Conservation (phyloP, 192 early-diverging fungal species). For the Entomortierella parvispora region DNA sequence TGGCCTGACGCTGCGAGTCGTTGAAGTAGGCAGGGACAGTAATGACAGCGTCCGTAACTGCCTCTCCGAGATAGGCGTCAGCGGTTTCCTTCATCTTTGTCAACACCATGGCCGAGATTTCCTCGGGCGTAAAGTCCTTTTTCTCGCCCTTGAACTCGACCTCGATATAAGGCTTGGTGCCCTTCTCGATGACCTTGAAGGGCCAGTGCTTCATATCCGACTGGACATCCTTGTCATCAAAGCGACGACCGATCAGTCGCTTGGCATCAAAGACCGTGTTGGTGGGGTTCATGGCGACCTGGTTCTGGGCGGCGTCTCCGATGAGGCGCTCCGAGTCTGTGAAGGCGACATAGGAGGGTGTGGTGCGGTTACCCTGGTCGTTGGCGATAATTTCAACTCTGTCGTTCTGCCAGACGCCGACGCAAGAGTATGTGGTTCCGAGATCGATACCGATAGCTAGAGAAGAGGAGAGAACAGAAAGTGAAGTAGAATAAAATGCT, state of each 20-base stretch:
- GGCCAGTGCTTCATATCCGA: slow-evolving; percentile 99
- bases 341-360: slow-evolving; percentile 98
- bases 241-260: slow-evolving; percentile 97
- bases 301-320: slow-evolving; percentile 99
- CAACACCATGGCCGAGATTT: slow-evolving; percentile 97
- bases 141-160: slow-evolving; percentile 97
- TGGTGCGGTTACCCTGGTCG: slow-evolving; percentile 99
- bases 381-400: slow-evolving; percentile 98
- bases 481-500: not conserved
- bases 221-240: slow-evolving; percentile 93
- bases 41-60: slow-evolving; percentile 87
- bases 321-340: slow-evolving; percentile 98
- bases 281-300: slow-evolving; percentile 96
- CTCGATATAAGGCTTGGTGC: slow-evolving; percentile 91
- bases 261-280: slow-evolving; percentile 99
- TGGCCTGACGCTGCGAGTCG: slow-evolving; percentile 98
- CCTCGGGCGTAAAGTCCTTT: slow-evolving; percentile 97
- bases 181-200: slow-evolving; percentile 91
- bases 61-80: slow-evolving; percentile 84
- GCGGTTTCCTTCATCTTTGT: slow-evolving; percentile 98
- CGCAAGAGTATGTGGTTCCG: slow-evolving; percentile 76
- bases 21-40: slow-evolving; percentile 98
- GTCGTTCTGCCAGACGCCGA: slow-evolving; percentile 80
- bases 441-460: slow-evolving; percentile 69
- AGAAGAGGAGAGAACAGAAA: not conserved